Evolutionary conservation across 129 eudicot species (phyloP).

Genomic region (Tagetes erecta): DNA sequence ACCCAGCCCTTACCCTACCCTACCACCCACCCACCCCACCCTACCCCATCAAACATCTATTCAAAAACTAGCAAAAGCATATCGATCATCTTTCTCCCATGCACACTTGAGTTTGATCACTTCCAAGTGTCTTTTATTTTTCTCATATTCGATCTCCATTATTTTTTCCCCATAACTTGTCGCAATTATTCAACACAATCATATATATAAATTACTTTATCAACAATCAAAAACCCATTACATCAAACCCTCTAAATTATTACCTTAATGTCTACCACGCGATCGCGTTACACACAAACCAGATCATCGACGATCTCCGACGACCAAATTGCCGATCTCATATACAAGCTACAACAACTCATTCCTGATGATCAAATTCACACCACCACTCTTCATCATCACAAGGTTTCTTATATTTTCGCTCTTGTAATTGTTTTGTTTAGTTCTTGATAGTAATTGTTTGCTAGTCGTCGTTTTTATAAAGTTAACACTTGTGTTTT

Average conservation of each 20-base stretch:
- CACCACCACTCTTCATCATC: constrained; percentile 36
- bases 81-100: constrained; percentile 20
- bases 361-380: constrained; percentile 57
- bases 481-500: too few relatives aligned
- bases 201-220: constrained; percentile 11
- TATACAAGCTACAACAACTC: constrained; percentile 78
- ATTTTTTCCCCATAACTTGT: constrained; percentile 29
- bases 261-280: constrained; percentile 65
- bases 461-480: too few relatives aligned
- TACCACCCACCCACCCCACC: not conserved
- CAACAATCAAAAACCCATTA: not conserved
- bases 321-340: constrained; percentile 80
- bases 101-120: constrained; percentile 43
- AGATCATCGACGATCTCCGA: constrained; percentile 57
- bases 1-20: too few relatives aligned
- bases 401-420: constrained; percentile 47
- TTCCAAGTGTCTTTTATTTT: constrained; percentile 38
- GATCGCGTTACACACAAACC: constrained; percentile 65
- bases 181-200: constrained; percentile 20
- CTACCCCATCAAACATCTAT: constrained; percentile 8
- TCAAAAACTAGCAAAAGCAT: constrained; percentile 15
- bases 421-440: not conserved
- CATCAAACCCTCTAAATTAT: not conserved
- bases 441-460: too few relatives aligned
- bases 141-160: constrained; percentile 12